Evolutionary conservation across 2,329 filamentous ascomycete genomes (phyloP).

Genomic region (Pyrenochaeta sp.): DNA sequence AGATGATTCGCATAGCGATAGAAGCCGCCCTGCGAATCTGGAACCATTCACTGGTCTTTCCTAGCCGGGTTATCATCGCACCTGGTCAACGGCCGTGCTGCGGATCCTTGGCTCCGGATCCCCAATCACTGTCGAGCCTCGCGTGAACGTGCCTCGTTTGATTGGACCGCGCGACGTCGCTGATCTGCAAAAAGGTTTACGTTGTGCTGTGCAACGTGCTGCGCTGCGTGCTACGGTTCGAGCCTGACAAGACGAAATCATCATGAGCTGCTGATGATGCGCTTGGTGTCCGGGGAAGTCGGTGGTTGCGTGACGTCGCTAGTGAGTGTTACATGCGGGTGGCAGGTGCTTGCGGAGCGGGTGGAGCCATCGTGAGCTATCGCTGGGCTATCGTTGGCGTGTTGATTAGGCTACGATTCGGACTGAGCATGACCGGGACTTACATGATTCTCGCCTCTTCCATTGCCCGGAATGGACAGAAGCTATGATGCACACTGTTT

Average conservation of each 20-base stretch:
- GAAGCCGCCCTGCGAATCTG: conserved; percentile 3
- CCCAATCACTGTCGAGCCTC: conserved; percentile 19
- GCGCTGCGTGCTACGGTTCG: conserved; percentile 19
- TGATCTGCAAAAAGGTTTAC: not conserved
- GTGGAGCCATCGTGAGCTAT: conserved; percentile 22
- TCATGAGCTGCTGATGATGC: conserved; percentile 11
- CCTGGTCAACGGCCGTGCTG: not conserved
- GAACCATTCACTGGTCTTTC: conserved; percentile 24
- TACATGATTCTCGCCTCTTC: not conserved
- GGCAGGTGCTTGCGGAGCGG: conserved; percentile 19
- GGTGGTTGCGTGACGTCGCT: conserved; percentile 22
- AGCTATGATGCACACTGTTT: not conserved
- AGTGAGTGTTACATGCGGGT: conserved; percentile 7
- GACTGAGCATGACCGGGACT: conserved; percentile 20
- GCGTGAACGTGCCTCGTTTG: conserved; percentile 24
- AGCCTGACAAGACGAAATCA: conserved; percentile 11
- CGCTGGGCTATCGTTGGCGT: conserved; percentile 13
- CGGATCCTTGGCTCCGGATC: conserved; percentile 13
- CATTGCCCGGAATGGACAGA: conserved; percentile 1
- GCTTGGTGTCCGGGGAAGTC: conserved; percentile 16
- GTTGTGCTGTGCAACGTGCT: conserved; percentile 10
- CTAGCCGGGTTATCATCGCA: conserved; percentile 19
- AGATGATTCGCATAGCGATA: conserved; percentile 26
- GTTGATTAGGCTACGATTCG: conserved; percentile 3
- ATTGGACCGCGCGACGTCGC: conserved; percentile 21